A percentile compares a stretch with the other conserved stretches of the same genome.
Evolutionary conservation across 768 basidiomycete species (phyloP).

Genomic region (Hypholoma sublateritium): DNA sequence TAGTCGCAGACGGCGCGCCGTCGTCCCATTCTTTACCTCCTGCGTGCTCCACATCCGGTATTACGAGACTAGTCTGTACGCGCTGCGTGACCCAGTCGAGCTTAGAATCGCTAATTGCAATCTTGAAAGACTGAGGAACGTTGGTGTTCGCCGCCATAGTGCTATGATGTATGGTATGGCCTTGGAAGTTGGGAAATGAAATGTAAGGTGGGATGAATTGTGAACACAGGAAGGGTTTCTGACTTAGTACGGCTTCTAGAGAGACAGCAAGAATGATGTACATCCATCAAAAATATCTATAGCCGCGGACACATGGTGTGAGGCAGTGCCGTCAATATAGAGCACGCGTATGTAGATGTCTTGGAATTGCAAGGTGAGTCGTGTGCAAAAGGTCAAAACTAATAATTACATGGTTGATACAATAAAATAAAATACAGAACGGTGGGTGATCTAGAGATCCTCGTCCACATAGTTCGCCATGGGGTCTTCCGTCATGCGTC

Average conservation of each 20-base stretch:
- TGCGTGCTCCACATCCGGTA: constrained; percentile 48
- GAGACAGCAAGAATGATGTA: background rate
- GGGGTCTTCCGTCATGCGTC: constrained; percentile 78
- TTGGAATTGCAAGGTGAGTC: background rate
- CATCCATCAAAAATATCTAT: background rate
- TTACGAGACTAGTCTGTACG: constrained; percentile 37
- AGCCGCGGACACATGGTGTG: too few species aligned
- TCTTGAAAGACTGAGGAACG: constrained; percentile 34
- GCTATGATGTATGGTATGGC: background rate
- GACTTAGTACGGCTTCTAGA: background rate
- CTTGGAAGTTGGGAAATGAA: too few species aligned
- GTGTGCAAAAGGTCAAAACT: background rate
- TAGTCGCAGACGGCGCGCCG: constrained; percentile 40
- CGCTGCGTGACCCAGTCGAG: constrained; percentile 40
- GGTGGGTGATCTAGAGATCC: constrained; percentile 26
- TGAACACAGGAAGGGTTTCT: too few species aligned
- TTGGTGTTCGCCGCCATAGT: constrained; percentile 1
- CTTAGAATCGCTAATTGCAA: constrained; percentile 36
- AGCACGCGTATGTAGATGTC: background rate
- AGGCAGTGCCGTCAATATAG: background rate
- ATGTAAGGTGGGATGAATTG: too few species aligned
- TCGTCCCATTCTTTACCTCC: constrained; percentile 46
- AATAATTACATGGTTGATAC: background rate
- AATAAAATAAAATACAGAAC: constrained; percentile 11
- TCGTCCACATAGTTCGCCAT: constrained; percentile 90